Evolutionary conservation across 306 rosid species (phyloP).

Genomic region (Ammopiptanthus mongolicus): DNA sequence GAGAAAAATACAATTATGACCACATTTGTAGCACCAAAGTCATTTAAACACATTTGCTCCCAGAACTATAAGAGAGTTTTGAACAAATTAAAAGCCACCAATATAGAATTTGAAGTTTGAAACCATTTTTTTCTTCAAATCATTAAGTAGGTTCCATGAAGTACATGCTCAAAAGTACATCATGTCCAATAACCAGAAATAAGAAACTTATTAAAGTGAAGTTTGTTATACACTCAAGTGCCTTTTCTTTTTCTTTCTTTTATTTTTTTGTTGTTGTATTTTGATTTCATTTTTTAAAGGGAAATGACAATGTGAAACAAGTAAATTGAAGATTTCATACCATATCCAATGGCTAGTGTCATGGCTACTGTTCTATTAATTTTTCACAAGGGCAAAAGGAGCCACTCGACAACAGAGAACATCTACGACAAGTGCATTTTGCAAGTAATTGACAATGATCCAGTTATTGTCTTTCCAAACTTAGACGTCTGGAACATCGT

Average conservation of each 20-base stretch:
- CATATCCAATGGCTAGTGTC: conserved; percentile 97
- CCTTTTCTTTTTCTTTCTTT: not conserved
- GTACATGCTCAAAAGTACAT: not conserved
- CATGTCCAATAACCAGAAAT: not conserved
- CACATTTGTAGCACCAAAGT: not conserved
- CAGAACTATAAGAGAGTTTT: not conserved
- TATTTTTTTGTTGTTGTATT: not conserved
- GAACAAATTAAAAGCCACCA: not conserved
- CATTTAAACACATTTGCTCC: not conserved
- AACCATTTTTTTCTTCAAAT: not conserved
- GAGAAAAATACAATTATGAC: not conserved
- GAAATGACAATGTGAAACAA: conserved; percentile 19
- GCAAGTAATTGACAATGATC: conserved; percentile 46
- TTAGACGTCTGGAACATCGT: conserved; percentile 57
- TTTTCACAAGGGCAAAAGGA: conserved; percentile 80
- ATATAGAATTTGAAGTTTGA: not conserved
- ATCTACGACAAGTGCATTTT: conserved; percentile 40
- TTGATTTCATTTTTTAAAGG: not conserved
- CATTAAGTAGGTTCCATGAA: not conserved
- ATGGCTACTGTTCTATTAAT: conserved; percentile 71
- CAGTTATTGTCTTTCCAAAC: conserved; percentile 44
- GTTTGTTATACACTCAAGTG: not conserved
- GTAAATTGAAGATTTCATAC: conserved; percentile 37
- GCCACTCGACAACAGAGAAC: conserved; percentile 98
- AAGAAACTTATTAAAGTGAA: not conserved